Percentiles rank a stretch among this genome's conserved stretches.
Evolutionary conservation across 1,139 yeast species (phyloP).

Genomic region (Petasospora rhodanensis): DNA sequence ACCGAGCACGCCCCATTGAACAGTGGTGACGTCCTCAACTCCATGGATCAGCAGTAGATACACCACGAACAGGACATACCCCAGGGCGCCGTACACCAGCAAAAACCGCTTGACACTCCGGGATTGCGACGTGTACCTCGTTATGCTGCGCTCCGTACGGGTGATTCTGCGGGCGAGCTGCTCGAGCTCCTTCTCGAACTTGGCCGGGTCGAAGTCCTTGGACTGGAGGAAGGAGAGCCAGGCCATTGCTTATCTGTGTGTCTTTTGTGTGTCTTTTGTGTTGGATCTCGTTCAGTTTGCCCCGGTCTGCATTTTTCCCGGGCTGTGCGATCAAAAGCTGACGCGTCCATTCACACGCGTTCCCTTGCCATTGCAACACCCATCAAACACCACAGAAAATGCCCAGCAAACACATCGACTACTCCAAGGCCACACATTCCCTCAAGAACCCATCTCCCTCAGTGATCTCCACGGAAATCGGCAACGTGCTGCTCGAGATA

Average conservation of each 20-base stretch:
- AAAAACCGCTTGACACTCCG: slow-evolving; percentile 24
- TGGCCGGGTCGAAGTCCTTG: slow-evolving; percentile 43
- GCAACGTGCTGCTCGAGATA: slow-evolving; percentile 58
- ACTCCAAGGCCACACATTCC: slow-evolving; percentile 27
- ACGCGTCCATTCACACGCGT: too few relatives aligned
- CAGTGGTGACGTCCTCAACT: not conserved
- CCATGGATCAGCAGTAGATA: not conserved
- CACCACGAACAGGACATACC: slow-evolving; percentile 30
- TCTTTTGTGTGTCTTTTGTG: not conserved
- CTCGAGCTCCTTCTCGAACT: slow-evolving; percentile 48
- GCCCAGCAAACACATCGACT: slow-evolving; percentile 31
- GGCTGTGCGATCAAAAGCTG: too few relatives aligned
- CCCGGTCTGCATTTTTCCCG: too few relatives aligned
- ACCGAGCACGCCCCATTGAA: not conserved
- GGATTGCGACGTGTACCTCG: slow-evolving; percentile 25
- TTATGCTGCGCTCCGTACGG: slow-evolving; percentile 32
- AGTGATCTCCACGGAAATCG: slow-evolving; percentile 48
- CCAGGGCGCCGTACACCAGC: slow-evolving; percentile 29
- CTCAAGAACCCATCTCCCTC: slow-evolving; percentile 11
- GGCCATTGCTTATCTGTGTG: slow-evolving; percentile 16
- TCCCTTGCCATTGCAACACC: too few relatives aligned
- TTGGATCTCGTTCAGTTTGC: too few relatives aligned
- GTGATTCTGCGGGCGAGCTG: slow-evolving; percentile 38
- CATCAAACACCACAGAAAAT: too few relatives aligned
- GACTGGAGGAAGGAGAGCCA: slow-evolving; percentile 30